Evolutionary conservation across 148 eudicot species (phyloP).

Genomic region (Cornus suecica): DNA sequence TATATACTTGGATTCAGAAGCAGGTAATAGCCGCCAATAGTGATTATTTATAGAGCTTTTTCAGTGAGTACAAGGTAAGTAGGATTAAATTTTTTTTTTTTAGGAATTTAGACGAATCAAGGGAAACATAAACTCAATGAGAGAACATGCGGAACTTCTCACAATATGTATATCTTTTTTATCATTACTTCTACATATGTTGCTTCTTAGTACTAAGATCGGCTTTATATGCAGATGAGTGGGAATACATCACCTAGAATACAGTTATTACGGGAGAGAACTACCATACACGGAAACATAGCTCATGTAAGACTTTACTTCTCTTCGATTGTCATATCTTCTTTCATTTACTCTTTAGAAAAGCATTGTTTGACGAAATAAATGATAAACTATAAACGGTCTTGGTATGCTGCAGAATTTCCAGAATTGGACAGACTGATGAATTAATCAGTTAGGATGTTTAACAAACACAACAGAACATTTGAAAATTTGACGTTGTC

Average conservation of each 20-base stretch:
- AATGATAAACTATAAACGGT: no score
- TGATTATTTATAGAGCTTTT: no score
- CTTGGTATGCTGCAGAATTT: no score
- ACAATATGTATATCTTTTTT: no score
- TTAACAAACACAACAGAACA: no score
- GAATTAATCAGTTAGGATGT: no score
- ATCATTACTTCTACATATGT: background rate
- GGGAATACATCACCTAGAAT: conserved; percentile 76
- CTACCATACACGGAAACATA: conserved; percentile 91
- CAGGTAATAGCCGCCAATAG: background rate
- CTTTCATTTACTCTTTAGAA: background rate
- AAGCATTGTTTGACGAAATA: background rate
- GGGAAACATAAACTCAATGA: conserved; percentile 91
- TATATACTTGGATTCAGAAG: background rate
- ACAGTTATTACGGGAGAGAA: conserved; percentile 87
- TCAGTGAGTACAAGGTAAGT: no score
- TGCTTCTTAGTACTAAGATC: conserved; percentile 12
- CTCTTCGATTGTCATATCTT: background rate
- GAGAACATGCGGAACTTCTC: conserved; percentile 94
- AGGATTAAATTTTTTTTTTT: no score
- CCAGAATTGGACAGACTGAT: no score
- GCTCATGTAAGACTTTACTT: conserved; percentile 60
- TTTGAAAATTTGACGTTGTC: no score
- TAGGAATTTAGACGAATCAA: conserved; percentile 88
- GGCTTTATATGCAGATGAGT: conserved; percentile 56